Conservation (phyloP, 371 early-diverging fungal species). For the Mucor sp. region DNA sequence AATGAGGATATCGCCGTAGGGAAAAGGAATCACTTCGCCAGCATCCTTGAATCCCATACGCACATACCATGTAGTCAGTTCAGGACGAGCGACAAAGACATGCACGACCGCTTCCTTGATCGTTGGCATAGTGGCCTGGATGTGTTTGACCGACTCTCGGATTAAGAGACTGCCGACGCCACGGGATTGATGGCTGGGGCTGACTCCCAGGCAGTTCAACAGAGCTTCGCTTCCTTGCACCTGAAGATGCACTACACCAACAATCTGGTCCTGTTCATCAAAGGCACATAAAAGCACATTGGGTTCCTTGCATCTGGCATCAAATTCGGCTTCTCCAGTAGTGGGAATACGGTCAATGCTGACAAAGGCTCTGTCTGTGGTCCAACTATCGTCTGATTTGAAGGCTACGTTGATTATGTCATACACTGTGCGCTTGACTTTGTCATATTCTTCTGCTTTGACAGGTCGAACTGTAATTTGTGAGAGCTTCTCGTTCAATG, state of each 20-base stretch:
- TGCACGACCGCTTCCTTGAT: conserved; percentile 32
- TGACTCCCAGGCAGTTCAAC: conserved; percentile 49
- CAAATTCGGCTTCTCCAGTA: not conserved
- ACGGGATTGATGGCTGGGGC: conserved; percentile 49
- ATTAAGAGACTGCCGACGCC: conserved; percentile 56
- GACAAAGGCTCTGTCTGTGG: conserved; percentile 17
- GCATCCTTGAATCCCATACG: conserved; percentile 51
- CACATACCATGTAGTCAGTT: conserved; percentile 50
- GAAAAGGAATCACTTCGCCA: conserved; percentile 39
- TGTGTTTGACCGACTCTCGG: conserved; percentile 33
- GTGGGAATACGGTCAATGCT: conserved; percentile 9
- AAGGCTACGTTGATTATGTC: conserved; percentile 23
- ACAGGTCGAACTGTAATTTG: not conserved
- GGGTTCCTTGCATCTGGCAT: conserved; percentile 3
- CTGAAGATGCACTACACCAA: conserved; percentile 34
- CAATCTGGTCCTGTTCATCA: conserved; percentile 17
- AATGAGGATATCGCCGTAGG: not conserved
- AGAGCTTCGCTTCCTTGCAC: conserved; percentile 9
- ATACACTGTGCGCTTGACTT: not conserved
- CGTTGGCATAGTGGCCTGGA: conserved; percentile 31
- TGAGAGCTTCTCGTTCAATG: not conserved
- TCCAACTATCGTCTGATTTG: conserved; percentile 24
- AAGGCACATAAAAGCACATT: conserved; percentile 18
- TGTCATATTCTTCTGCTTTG: not conserved
- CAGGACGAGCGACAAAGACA: conserved; percentile 40